Evolutionary conservation across 139 green algal species (phyloP).

Genomic region (Zygnema cylindricum): DNA sequence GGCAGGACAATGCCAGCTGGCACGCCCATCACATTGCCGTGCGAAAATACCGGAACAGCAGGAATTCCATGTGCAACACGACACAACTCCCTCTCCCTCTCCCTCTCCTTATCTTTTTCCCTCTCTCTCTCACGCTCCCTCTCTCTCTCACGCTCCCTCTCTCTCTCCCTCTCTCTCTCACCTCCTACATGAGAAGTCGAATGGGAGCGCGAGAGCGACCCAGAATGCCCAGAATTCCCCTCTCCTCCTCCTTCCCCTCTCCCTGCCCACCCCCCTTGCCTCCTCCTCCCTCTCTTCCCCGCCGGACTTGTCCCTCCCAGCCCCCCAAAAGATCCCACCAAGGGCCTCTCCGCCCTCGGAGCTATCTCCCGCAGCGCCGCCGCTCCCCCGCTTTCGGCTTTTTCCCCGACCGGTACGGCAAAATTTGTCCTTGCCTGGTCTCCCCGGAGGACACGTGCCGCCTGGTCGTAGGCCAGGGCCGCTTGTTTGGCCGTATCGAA

Average conservation of each 20-base stretch:
- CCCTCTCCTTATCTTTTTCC: too few relatives aligned
- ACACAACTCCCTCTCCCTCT: too few relatives aligned
- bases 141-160: too few relatives aligned
- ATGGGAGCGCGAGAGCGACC: too few relatives aligned
- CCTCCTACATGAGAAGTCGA: neutral
- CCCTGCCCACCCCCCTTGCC: neutral
- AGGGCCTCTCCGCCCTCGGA: neutral
- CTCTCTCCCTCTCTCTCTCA: neutral
- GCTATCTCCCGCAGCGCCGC: neutral
- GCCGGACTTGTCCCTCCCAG: neutral
- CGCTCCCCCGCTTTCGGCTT: too few relatives aligned
- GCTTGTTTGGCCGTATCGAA: constrained; percentile 17
- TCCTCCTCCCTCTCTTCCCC: neutral
- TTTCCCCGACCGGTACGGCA: neutral
- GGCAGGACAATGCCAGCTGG: neutral
- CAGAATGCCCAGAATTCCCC: neutral
- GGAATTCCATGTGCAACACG: neutral
- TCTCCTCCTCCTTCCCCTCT: neutral
- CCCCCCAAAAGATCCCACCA: neutral
- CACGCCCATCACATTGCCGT: neutral
- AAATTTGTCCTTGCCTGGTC: constrained; percentile 30
- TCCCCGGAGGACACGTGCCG: constrained; percentile 4
- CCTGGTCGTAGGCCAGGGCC: constrained; percentile 19
- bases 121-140: too few relatives aligned
- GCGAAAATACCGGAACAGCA: neutral